phyloP scores from a whole-genome alignment of 148 eudicot species.

The Rhododendron ovatum region DNA sequence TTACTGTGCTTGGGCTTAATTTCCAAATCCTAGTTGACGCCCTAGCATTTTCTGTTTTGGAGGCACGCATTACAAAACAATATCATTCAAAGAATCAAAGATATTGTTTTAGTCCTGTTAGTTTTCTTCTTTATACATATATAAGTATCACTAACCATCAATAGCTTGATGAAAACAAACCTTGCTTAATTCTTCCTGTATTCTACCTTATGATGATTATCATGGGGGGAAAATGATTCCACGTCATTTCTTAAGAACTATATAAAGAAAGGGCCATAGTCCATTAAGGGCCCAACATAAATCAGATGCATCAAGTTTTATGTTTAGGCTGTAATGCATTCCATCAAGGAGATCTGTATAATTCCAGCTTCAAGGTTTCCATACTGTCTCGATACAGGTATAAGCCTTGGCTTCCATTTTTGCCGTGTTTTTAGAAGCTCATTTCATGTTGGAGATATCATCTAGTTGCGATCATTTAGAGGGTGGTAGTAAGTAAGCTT shows the following conservation, averaged over 20 bases:
- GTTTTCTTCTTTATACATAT: neutral
- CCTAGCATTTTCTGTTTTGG: neutral
- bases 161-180: constrained; percentile 1
- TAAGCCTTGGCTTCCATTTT: neutral
- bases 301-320: neutral
- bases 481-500: neutral
- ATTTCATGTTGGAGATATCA: neutral
- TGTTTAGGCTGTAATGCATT: neutral
- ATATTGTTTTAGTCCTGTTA: neutral
- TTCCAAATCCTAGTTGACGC: neutral
- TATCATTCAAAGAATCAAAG: neutral
- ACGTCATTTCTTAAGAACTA: neutral
- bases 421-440: neutral
- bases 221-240: neutral
- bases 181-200: neutral
- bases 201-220: neutral
- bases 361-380: neutral
- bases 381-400: neutral
- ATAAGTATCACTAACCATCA: neutral
- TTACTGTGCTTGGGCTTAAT: neutral
- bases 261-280: neutral
- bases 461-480: neutral
- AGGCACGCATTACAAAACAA: neutral
- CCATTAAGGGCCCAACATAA: neutral
- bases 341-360: neutral